Evolutionary conservation across 352 stramenopile genomes (phyloP).

Genomic region (Globisporangium canariense): DNA sequence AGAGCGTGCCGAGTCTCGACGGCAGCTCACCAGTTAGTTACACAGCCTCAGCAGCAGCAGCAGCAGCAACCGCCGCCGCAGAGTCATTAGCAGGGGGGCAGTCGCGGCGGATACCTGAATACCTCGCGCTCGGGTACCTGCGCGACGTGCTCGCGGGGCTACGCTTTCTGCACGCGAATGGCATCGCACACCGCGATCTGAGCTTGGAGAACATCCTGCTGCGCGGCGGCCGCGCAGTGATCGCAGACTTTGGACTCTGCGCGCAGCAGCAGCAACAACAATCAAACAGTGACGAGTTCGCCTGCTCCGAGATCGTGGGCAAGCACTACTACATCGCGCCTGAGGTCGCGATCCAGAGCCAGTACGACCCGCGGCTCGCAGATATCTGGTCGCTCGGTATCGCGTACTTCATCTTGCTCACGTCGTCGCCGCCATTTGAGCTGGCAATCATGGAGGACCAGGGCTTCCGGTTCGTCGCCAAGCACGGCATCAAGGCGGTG

Average conservation of each 20-base stretch:
- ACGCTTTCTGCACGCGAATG: constrained; percentile 57
- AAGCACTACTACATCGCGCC: constrained; percentile 98
- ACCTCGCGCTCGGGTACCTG: constrained; percentile 51
- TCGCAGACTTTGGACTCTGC: constrained; percentile 72
- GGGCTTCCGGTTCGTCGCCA: constrained; percentile 85
- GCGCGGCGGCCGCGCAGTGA: constrained; percentile 45
- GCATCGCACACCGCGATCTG: constrained; percentile 92
- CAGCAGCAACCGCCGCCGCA: background rate
- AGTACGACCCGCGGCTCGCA: constrained; percentile 91
- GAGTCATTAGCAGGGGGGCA: background rate
- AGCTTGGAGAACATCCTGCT: constrained; percentile 98
- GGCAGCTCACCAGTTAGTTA: background rate
- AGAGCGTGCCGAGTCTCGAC: constrained; percentile 10
- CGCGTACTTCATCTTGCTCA: constrained; percentile 94
- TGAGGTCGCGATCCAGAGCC: constrained; percentile 76
- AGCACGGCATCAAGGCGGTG: constrained; percentile 67
- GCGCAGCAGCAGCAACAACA: constrained; percentile 58
- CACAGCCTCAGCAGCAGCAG: constrained; percentile 12
- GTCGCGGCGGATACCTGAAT: constrained; percentile 34
- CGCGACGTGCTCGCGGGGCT: constrained; percentile 66
- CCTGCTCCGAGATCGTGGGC: constrained; percentile 65
- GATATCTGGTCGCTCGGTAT: constrained; percentile 93
- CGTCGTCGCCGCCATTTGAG: constrained; percentile 91
- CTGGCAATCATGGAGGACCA: constrained; percentile 77
- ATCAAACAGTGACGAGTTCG: constrained; percentile 30